Evolutionary conservation across 805 yeast genomes (phyloP).

Genomic region (Kazachstania bromeliacearum): DNA sequence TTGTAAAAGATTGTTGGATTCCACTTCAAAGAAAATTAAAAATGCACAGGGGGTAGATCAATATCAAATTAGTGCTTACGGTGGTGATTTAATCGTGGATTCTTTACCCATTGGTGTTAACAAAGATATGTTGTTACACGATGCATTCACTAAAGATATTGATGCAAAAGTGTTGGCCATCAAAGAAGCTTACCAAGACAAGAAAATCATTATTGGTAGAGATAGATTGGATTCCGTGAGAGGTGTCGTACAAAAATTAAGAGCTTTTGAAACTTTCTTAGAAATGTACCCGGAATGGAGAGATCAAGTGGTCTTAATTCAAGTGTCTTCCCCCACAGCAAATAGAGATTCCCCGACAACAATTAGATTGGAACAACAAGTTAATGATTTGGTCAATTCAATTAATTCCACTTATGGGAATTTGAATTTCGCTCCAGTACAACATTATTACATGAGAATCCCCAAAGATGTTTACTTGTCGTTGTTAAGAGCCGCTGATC

Average conservation of each 20-base stretch:
- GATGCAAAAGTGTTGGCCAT: conserved; percentile 60
- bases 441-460: conserved; percentile 85
- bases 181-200: conserved; percentile 48
- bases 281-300: conserved; percentile 91
- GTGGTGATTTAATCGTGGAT: conserved; percentile 63
- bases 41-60: conserved; percentile 24
- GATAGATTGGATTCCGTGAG: conserved; percentile 87
- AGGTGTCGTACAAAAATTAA: conserved; percentile 87
- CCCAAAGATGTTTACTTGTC: conserved; percentile 86
- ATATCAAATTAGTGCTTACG: conserved; percentile 53
- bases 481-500: conserved; percentile 76
- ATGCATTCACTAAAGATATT: conserved; percentile 38
- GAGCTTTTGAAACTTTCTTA: conserved; percentile 81
- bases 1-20: conserved; percentile 79
- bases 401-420: conserved; percentile 83
- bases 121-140: conserved; percentile 54
- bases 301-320: conserved; percentile 77
- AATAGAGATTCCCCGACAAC: conserved; percentile 32
- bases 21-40: conserved; percentile 42
- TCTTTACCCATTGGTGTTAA: conserved; percentile 88
- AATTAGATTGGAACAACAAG: conserved; percentile 65
- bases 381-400: conserved; percentile 67
- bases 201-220: conserved; percentile 83
- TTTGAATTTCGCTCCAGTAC: conserved; percentile 76
- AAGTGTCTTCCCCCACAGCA: conserved; percentile 67